phyloP scores from a whole-genome alignment of 2,329 filamentous ascomycete species.

The Parastagonospora nodorum region DNA sequence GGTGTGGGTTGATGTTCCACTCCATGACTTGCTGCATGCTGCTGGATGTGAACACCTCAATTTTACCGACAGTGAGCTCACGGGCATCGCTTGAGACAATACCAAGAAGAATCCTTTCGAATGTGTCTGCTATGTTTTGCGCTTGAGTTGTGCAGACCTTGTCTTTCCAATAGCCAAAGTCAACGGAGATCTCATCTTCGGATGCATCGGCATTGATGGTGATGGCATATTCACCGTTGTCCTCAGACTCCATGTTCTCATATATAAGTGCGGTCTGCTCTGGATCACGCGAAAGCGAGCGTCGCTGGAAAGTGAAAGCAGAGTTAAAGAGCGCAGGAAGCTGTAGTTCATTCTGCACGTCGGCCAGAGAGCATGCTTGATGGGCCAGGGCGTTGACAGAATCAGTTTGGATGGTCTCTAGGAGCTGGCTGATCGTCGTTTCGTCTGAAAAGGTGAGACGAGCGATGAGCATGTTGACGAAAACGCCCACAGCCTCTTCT shows the following conservation, averaged over 20 bases:
- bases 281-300: slow-evolving; percentile 28
- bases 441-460: slow-evolving; percentile 48
- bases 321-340: slow-evolving; percentile 45
- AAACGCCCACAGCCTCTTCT: slow-evolving; percentile 56
- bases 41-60: slow-evolving; percentile 28
- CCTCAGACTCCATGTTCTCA: slow-evolving; percentile 41
- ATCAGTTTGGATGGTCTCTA: slow-evolving; percentile 53
- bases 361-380: slow-evolving; percentile 54
- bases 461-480: slow-evolving; percentile 62
- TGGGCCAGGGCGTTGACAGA: slow-evolving; percentile 54
- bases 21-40: slow-evolving; percentile 31
- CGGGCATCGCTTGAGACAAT: slow-evolving; percentile 20
- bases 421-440: slow-evolving; percentile 45
- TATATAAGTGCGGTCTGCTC: slow-evolving; percentile 34
- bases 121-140: slow-evolving; percentile 37
- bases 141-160: slow-evolving; percentile 33
- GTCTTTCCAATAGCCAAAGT: slow-evolving; percentile 41
- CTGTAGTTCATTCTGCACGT: slow-evolving; percentile 44
- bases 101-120: slow-evolving; percentile 29
- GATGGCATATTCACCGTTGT: slow-evolving; percentile 44
- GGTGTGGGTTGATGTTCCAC: slow-evolving; percentile 36
- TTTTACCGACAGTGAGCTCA: slow-evolving; percentile 27
- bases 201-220: slow-evolving; percentile 42
- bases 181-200: slow-evolving; percentile 33
- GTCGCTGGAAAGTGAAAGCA: slow-evolving; percentile 43